Base-by-base conservation (phyloP, 83 land plant genomes). In the Diphasiastrum complanatum region DNA sequence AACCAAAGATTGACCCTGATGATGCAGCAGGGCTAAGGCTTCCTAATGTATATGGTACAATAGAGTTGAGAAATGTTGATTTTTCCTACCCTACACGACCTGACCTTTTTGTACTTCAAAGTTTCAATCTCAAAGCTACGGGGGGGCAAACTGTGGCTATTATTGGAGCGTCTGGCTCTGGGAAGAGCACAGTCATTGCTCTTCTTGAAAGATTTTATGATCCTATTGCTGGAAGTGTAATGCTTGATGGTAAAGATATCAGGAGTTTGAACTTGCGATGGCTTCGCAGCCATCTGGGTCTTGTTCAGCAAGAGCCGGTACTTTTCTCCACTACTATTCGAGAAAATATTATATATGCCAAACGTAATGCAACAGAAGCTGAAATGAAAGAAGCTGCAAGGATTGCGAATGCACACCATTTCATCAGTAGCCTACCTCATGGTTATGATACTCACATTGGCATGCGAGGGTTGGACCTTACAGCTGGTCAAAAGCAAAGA, bases 381-480 rank as follows among this genome's bases (percentile, higher is more conserved):
- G 84, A 83, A 51, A 54, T 80, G 12, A 40, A 73, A 36, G 75
- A 77, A 45, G 75, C 71, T 1, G 63, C 81, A 52, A 67, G 33
- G 41, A 54, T 47, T 52, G 79, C 79, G 41, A 78, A 78, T 40
- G 56, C 69, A 33, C 77, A 82, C 55, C 62, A 68, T 1, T 78
- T 82, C 33, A 63, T 82, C 24, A 77, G 84, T 66, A 83, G 88
- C 49, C 63, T 93, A 57, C 96, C 98, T 3, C 83, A 89, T 72
- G 98, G 98, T 22, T 93, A 93, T 73, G 98, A 93, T 62, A 93
- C 98, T n/a, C 96, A 93, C 69, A 86, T 93, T n/a, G 96, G 96
- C 0, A 85, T 85, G 97, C 75, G 92, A 68, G 98, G 90, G 32
- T 80, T 83, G 48, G 91, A 85, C 66, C 56, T 93, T 14, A 88